These are phyloP conservation scores for Canariomyces notabilis DNA, from an alignment of 2,329 filamentous ascomycete genomes.

Conservation along the genomic window DNA sequence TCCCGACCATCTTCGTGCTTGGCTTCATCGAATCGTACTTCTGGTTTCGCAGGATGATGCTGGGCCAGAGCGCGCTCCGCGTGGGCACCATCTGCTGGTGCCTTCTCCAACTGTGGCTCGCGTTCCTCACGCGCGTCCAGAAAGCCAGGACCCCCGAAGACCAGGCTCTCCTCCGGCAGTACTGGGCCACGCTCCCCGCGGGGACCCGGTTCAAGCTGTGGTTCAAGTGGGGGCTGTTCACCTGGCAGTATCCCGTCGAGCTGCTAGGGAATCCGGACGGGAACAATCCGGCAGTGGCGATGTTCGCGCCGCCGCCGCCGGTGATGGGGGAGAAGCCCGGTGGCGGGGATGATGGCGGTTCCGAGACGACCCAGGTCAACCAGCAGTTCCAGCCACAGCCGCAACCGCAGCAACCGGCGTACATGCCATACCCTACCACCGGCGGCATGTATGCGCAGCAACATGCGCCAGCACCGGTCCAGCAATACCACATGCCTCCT, in stretches of 20 bases:
- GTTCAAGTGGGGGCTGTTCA: conserved; percentile 24
- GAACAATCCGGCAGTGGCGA: not conserved
- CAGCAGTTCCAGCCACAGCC: no score
- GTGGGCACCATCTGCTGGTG: conserved; percentile 31
- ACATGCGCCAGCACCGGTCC: not conserved
- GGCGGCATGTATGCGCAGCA: not conserved
- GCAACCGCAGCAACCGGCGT: not conserved
- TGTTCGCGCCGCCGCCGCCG: not conserved
- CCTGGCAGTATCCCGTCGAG: conserved; percentile 23
- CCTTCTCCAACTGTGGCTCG: conserved; percentile 20
- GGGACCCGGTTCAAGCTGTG: conserved; percentile 20
- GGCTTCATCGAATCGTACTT: conserved; percentile 30
- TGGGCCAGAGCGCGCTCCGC: conserved; percentile 27
- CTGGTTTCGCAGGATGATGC: conserved; percentile 32
- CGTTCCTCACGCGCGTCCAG: conserved; percentile 27
- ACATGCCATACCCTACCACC: not conserved
- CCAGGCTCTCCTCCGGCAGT: conserved; percentile 14
- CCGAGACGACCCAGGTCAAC: not conserved
- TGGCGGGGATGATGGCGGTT: not conserved
- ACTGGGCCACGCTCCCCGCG: conserved; percentile 15
- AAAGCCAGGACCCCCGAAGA: conserved; percentile 20
- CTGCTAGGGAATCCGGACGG: conserved; percentile 17
- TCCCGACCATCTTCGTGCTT: conserved; percentile 29
- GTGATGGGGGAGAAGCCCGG: not conserved
- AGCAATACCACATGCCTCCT: not conserved